These are phyloP conservation scores for Brassica carinata DNA, from an alignment of 345 rosid species.

Conservation along the genomic window DNA sequence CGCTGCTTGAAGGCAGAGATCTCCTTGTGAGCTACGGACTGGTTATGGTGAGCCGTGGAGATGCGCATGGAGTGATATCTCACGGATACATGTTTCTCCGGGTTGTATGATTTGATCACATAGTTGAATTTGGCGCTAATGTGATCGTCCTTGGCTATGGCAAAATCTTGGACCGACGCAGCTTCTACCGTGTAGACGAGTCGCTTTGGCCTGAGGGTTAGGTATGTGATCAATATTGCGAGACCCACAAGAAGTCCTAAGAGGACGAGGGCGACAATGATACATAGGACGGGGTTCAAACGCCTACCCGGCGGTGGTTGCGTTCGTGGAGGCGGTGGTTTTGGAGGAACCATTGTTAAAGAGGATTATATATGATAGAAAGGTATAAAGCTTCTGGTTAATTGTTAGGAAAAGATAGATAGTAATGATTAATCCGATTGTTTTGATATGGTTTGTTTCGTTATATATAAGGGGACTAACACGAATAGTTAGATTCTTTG, in stretches of 20 bases:
- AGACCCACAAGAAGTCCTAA: slow-evolving; percentile 51
- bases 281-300: slow-evolving; percentile 35
- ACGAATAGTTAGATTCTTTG: slow-evolving; percentile 36
- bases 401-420: slow-evolving; percentile 1
- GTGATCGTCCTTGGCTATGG: slow-evolving; percentile 51
- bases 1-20: slow-evolving; percentile 66
- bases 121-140: slow-evolving; percentile 64
- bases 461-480: slow-evolving; percentile 23
- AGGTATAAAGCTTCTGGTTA: background rate
- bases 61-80: slow-evolving; percentile 63
- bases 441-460: slow-evolving; percentile 15
- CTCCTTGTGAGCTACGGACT: slow-evolving; percentile 54
- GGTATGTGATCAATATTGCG: slow-evolving; percentile 67
- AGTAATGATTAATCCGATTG: slow-evolving; percentile 24
- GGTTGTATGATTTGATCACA: slow-evolving; percentile 59
- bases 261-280: slow-evolving; percentile 34
- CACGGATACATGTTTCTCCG: slow-evolving; percentile 57
- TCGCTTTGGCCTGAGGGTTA: slow-evolving; percentile 60
- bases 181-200: slow-evolving; percentile 57
- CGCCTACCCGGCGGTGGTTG: slow-evolving; percentile 26
- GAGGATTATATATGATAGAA: background rate
- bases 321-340: slow-evolving; percentile 31
- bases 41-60: slow-evolving; percentile 56
- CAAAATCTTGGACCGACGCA: slow-evolving; percentile 53
- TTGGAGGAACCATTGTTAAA: slow-evolving; percentile 32